Base-by-base conservation (phyloP, 2,329 filamentous ascomycete species). In the Aspergillus alliaceus region DNA sequence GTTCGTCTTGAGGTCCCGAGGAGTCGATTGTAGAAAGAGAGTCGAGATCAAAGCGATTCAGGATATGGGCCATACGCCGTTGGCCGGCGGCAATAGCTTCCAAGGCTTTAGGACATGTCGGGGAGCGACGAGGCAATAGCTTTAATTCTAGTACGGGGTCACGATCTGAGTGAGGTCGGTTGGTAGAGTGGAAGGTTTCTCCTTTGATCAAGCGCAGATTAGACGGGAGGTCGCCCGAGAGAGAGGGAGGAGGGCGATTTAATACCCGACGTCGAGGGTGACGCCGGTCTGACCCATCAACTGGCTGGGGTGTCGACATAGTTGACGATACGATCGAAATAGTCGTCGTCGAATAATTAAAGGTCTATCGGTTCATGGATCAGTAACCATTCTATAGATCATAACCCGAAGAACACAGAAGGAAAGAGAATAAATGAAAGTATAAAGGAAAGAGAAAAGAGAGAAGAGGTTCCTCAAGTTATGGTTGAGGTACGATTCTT, bases 1-100 rank as follows among this genome's bases (percentile, higher is more conserved):
- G 75, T 66, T 82, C 84, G 61, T 83, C 81, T 73, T 87, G 83
- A 32, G 77, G 78, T 57, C 72, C 75, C 69, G 63, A 73, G 71
- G 69, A 66, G 72, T 57, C 63, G 67, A 62, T 71, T 66, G 64
- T 61, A 15, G 65, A 82, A 76, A 64, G 82, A 75, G 57, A 88
- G 77, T 68, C 82, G 80, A 75, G 83, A 71, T 90, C 87, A 66
- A 91, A 84, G 65, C 84, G 80, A 73, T 80, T 84, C 54, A 91
- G 77, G 63, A 86, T 84, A 69, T 89, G 74, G 64, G 85, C 86
- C 72, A 88, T 86, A 64, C 88, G 88, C 69, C 88, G 85, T 69
- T 85, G 82, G 66, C 87, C 84, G 61, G 87, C 85, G 68, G 86
- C 86, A 72, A 90, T 82, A 55, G 89, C 87, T 76, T 91, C 88